Conservation (phyloP, 371 early-diverging fungal genomes). For the Gilbertella persicaria region DNA sequence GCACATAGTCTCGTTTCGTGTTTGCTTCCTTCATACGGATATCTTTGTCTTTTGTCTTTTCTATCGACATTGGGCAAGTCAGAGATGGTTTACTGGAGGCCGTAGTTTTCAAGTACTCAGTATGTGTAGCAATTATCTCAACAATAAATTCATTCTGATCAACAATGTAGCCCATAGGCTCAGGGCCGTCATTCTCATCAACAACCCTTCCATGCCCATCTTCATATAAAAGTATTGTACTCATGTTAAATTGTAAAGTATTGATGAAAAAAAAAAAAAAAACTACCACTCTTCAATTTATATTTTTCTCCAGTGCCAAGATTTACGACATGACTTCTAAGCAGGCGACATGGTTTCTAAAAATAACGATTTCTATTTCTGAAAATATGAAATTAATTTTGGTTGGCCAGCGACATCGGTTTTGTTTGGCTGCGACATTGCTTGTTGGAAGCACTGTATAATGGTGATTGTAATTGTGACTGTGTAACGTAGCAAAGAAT, state of each 20-base stretch:
- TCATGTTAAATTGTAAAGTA: no score
- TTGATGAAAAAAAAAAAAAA: background rate
- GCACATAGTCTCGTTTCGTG: conserved; percentile 11
- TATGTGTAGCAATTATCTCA: conserved; percentile 2
- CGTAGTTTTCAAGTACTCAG: conserved; percentile 1
- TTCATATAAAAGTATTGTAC: conserved; percentile 22
- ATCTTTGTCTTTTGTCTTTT: background rate
- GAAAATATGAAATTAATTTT: conserved; percentile 17
- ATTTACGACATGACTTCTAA: background rate
- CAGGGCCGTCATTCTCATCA: conserved; percentile 9
- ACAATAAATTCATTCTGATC: conserved; percentile 8
- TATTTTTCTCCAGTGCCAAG: background rate
- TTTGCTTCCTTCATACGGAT: conserved; percentile 1
- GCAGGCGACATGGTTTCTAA: background rate
- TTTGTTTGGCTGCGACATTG: no score
- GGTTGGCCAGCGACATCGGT: conserved; percentile 9
- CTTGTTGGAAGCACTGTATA: no score
- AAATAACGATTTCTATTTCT: background rate
- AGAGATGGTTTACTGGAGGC: no score
- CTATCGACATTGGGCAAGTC: no score
- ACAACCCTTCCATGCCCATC: conserved; percentile 20
- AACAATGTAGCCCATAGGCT: conserved; percentile 22
- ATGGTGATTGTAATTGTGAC: no score
- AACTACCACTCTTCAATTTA: background rate
- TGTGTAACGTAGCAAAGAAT: no score